These are phyloP conservation scores for Alnus rubra DNA, from an alignment of 306 rosid genomes.

Conservation along the genomic window DNA sequence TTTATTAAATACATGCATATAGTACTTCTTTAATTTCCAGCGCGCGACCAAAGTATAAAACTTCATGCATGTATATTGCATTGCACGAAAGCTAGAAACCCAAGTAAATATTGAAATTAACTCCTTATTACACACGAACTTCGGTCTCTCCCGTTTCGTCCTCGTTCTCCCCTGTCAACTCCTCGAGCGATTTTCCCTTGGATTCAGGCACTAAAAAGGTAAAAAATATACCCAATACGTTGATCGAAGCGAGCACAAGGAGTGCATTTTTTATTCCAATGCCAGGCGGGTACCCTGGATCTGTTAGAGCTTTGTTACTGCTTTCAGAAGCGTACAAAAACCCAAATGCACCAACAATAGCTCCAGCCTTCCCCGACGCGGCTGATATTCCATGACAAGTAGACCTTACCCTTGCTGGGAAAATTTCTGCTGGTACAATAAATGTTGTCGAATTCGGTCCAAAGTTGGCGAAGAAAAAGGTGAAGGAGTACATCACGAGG, in stretches of 20 bases:
- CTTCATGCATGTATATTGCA: background rate
- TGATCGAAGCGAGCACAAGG: slow-evolving; percentile 7
- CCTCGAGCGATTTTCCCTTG: slow-evolving; percentile 26
- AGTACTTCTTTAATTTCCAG: too few relatives aligned
- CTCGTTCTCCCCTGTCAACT: slow-evolving; percentile 14
- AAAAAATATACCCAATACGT: slow-evolving; percentile 4
- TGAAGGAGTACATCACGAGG: slow-evolving; percentile 2
- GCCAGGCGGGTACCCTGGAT: slow-evolving; percentile 25
- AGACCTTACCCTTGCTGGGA: slow-evolving; percentile 28
- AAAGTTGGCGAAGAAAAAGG: slow-evolving; percentile 29
- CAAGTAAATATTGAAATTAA: too few relatives aligned
- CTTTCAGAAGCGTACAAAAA: slow-evolving; percentile 19
- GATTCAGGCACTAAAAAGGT: slow-evolving; percentile 28
- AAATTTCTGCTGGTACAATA: slow-evolving; percentile 25
- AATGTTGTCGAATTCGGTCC: slow-evolving; percentile 29
- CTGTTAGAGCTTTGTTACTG: background rate
- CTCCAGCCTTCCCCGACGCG: slow-evolving; percentile 22
- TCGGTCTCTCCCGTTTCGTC: background rate
- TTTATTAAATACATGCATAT: too few relatives aligned
- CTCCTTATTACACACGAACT: background rate
- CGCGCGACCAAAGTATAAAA: background rate
- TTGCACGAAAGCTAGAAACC: background rate
- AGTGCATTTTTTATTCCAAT: slow-evolving; percentile 23
- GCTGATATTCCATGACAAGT: slow-evolving; percentile 34
- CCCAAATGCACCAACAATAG: slow-evolving; percentile 27